Percentiles rank a stretch among this genome's conserved stretches.
Evolutionary conservation across 2,329 filamentous ascomycete species (phyloP).

Genomic region (Fusarium sp.): DNA sequence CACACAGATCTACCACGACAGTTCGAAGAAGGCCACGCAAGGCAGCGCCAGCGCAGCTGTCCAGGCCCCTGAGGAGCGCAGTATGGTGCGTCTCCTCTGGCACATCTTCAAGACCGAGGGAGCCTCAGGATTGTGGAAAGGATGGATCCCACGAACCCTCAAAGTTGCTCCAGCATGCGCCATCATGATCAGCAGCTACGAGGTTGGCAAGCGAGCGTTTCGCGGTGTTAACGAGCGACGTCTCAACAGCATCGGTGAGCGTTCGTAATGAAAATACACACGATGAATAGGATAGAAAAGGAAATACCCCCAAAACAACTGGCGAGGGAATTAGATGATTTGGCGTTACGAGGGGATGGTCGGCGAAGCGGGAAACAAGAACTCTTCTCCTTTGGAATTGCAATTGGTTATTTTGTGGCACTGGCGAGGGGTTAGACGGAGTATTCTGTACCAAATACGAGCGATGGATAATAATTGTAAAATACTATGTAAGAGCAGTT

Average conservation of each 20-base stretch:
- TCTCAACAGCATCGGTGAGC: constrained; percentile 15
- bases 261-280: constrained; percentile 11
- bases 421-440: constrained; percentile 34
- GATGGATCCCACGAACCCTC: constrained; percentile 90
- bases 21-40: constrained; percentile 30
- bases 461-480: constrained; percentile 43
- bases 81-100: constrained; percentile 85
- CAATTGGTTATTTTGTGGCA: constrained; percentile 1
- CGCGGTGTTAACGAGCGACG: constrained; percentile 73
- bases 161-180: constrained; percentile 97
- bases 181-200: constrained; percentile 99
- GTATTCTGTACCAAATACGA: constrained; percentile 24
- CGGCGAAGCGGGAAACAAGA: constrained; percentile 9
- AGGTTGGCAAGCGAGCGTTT: constrained; percentile 92
- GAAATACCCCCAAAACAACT: constrained; percentile 16
- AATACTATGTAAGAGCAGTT: constrained; percentile 22
- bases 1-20: constrained; percentile 82
- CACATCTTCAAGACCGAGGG: constrained; percentile 94
- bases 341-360: constrained; percentile 34
- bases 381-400: constrained; percentile 28
- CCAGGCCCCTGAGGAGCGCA: constrained; percentile 75
- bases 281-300: constrained; percentile 7
- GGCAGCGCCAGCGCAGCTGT: constrained; percentile 48
- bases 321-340: constrained; percentile 18
- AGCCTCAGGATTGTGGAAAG: constrained; percentile 82